These are phyloP conservation scores for Calonectria naviculata DNA, from an alignment of 2,329 filamentous ascomycete species.

Conservation along the genomic window DNA sequence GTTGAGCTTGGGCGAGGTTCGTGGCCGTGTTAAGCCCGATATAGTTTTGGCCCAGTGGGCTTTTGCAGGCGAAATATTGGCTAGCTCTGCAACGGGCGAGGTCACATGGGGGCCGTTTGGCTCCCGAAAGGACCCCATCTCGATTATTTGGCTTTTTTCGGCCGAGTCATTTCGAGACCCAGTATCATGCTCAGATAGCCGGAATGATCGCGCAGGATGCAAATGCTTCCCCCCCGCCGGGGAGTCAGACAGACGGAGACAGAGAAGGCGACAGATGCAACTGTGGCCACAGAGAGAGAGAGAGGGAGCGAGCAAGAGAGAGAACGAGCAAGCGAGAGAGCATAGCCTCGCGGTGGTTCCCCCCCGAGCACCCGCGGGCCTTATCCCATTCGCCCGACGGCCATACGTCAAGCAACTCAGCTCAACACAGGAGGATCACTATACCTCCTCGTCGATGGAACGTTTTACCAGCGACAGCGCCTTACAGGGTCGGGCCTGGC, in stretches of 20 bases:
- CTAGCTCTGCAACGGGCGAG: not conserved
- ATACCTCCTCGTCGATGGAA: constrained; percentile 1
- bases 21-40: constrained; percentile 9
- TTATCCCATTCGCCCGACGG: not conserved
- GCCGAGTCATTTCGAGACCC: not conserved
- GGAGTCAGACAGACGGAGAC: too few relatives aligned
- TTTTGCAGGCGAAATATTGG: not conserved
- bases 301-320: not conserved
- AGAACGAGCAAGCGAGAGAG: not conserved
- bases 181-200: not conserved
- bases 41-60: not conserved
- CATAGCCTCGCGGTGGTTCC: not conserved
- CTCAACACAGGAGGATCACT: not conserved
- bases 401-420: not conserved
- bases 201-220: not conserved
- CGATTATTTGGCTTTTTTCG: constrained; percentile 8
- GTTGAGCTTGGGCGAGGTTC: not conserved
- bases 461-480: constrained; percentile 1
- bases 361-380: not conserved
- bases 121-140: not conserved
- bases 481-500: not conserved
- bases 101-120: not conserved
- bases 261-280: too few relatives aligned
- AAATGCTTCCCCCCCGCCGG: not conserved
- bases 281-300: not conserved